These are phyloP conservation scores for Tylopilus sp. DNA, from an alignment of 768 basidiomycete species.

Conservation along the genomic window DNA sequence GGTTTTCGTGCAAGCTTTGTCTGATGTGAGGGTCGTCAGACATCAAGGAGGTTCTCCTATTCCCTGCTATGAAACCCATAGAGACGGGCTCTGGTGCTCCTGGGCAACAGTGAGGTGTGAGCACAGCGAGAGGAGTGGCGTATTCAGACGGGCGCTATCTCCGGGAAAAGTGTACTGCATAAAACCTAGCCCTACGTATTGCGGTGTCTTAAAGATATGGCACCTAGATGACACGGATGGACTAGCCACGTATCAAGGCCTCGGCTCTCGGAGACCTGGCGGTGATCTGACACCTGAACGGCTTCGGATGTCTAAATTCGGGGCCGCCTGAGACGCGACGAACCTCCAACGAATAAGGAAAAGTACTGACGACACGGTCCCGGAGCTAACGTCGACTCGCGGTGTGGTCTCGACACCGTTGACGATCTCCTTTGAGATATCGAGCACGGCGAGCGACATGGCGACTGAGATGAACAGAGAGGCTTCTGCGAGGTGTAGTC, in stretches of 20 bases:
- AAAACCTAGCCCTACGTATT: no score
- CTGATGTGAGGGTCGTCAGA: conserved; percentile 43
- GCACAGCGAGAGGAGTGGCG: conserved; percentile 31
- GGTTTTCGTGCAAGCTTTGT: neutral
- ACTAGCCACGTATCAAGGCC: conserved; percentile 3
- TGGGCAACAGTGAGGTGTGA: conserved; percentile 13
- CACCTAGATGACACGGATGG: no score
- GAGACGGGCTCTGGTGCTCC: conserved; percentile 43
- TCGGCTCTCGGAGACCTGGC: conserved; percentile 47
- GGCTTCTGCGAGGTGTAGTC: conserved; percentile 27
- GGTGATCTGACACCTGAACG: conserved; percentile 53
- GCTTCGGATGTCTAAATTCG: conserved; percentile 46
- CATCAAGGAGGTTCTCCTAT: conserved; percentile 94
- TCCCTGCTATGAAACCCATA: conserved; percentile 95
- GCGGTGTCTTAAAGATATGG: no score
- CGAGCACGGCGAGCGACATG: no score
- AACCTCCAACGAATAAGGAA: no score
- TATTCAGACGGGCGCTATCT: neutral
- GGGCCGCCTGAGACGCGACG: no score
- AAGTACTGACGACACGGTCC: conserved; percentile 41
- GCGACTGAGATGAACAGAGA: conserved; percentile 24
- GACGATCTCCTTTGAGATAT: conserved; percentile 40
- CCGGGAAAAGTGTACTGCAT: no score
- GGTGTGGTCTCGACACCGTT: conserved; percentile 43
- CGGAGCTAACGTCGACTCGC: conserved; percentile 40